These are phyloP conservation scores for Trametes villosa DNA, from an alignment of 768 basidiomycete genomes.

Conservation along the genomic window DNA sequence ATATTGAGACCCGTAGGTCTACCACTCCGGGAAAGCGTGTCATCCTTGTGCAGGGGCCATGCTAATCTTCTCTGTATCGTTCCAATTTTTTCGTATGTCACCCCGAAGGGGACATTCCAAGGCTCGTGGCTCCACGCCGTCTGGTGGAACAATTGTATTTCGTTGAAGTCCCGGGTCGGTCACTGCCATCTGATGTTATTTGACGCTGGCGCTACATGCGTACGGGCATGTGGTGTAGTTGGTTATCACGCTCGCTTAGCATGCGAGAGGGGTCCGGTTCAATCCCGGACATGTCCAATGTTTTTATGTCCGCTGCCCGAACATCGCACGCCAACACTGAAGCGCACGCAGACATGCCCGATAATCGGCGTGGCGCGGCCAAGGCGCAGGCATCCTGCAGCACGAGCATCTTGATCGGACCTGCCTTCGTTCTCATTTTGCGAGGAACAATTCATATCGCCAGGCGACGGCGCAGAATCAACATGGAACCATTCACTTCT, in stretches of 20 bases:
- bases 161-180: neutral
- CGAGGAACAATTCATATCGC: too few relatives aligned
- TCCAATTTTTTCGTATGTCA: slow-evolving; percentile 99
- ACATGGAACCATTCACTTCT: too few relatives aligned
- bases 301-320: too few relatives aligned
- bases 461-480: too few relatives aligned
- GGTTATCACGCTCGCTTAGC: slow-evolving; percentile 13
- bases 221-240: slow-evolving; percentile 7
- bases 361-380: too few relatives aligned
- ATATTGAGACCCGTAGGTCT: slow-evolving; percentile 52
- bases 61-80: slow-evolving; percentile 99
- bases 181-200: neutral
- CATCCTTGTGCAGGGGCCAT: slow-evolving; percentile 99
- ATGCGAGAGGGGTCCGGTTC: too few relatives aligned
- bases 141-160: neutral
- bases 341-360: too few relatives aligned
- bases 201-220: neutral
- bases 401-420: too few relatives aligned
- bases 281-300: slow-evolving; percentile 2
- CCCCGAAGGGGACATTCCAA: slow-evolving; percentile 86
- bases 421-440: too few relatives aligned
- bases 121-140: too few relatives aligned
- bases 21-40: slow-evolving; percentile 98
- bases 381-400: too few relatives aligned
- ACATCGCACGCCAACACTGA: too few relatives aligned